phyloP scores from a whole-genome alignment of 2,329 filamentous ascomycete species.

The Claviceps citrina region DNA sequence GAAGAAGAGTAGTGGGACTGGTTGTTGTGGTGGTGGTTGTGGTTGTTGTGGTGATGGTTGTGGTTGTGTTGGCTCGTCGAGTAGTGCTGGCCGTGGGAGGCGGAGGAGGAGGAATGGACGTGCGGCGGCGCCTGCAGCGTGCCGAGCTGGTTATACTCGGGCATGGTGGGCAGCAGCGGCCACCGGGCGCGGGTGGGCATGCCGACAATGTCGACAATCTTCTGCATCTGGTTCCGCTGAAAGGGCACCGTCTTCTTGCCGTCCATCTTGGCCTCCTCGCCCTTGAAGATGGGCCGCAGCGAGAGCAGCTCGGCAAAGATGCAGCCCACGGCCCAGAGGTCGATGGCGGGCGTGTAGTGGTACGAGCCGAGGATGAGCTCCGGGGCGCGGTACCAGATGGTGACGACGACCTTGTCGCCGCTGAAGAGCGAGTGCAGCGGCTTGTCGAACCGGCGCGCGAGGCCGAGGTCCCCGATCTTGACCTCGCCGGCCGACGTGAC shows the following conservation, averaged over 20 bases:
- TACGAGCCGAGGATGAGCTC: constrained; percentile 80
- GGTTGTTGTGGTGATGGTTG: constrained; percentile 11
- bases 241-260: constrained; percentile 95
- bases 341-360: constrained; percentile 95
- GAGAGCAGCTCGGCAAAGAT: constrained; percentile 92
- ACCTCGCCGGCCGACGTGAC: constrained; percentile 82
- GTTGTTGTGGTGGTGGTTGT: constrained; percentile 16
- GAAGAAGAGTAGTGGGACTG: constrained; percentile 12
- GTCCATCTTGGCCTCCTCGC: constrained; percentile 98
- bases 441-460: constrained; percentile 87
- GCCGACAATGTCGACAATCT: constrained; percentile 93
- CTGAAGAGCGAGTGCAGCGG: constrained; percentile 81
- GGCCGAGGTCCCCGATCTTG: constrained; percentile 84
- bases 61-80: constrained; percentile 22
- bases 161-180: constrained; percentile 73
- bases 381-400: constrained; percentile 95
- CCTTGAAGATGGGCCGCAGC: constrained; percentile 89
- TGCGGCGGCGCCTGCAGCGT: constrained; percentile 35
- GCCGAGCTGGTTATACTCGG: constrained; percentile 62
- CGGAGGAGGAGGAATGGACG: too few species aligned
- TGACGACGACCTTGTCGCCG: constrained; percentile 96
- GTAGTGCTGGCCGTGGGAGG: constrained; percentile 18
- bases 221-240: constrained; percentile 96
- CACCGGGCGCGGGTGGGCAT: constrained; percentile 77
- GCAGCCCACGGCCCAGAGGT: constrained; percentile 94